A percentile compares a stretch with the other conserved stretches of the same genome.
Evolutionary conservation across 306 rosid genomes (phyloP).

Genomic region (Benincasa hispida): DNA sequence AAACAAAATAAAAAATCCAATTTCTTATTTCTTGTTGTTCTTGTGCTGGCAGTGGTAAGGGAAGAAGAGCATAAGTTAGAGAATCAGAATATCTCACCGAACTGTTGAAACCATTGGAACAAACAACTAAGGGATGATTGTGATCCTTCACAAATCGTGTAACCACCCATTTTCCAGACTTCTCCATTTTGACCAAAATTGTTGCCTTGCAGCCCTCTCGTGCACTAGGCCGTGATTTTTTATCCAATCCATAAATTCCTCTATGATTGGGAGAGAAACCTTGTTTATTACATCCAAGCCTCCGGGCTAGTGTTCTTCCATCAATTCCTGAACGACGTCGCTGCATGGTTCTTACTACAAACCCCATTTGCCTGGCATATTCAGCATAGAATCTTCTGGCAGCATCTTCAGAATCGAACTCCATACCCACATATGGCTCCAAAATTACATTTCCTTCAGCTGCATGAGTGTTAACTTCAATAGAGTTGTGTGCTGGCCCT

Average conservation of each 20-base stretch:
- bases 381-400: slow-evolving; percentile 62
- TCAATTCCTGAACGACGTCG: slow-evolving; percentile 76
- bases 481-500: slow-evolving; percentile 23
- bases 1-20: neutral
- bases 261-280: slow-evolving; percentile 72
- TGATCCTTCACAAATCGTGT: slow-evolving; percentile 79
- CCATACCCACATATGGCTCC: slow-evolving; percentile 86
- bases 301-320: slow-evolving; percentile 89
- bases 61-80: neutral
- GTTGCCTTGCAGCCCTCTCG: slow-evolving; percentile 97
- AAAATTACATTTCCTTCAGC: slow-evolving; percentile 30
- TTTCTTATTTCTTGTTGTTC: neutral
- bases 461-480: slow-evolving; percentile 33
- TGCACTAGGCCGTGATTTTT: slow-evolving; percentile 67
- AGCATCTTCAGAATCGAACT: slow-evolving; percentile 69
- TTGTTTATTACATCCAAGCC: slow-evolving; percentile 90
- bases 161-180: slow-evolving; percentile 85
- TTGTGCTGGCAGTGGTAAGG: neutral
- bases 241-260: slow-evolving; percentile 41
- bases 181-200: slow-evolving; percentile 81
- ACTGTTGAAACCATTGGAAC: slow-evolving; percentile 63
- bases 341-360: slow-evolving; percentile 76
- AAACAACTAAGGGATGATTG: slow-evolving; percentile 65
- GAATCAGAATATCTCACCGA: slow-evolving; percentile 38
- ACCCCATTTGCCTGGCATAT: slow-evolving; percentile 68